Conservation (phyloP, 1,139 yeast species). For the Blastobotrys raffinosifermentans region DNA sequence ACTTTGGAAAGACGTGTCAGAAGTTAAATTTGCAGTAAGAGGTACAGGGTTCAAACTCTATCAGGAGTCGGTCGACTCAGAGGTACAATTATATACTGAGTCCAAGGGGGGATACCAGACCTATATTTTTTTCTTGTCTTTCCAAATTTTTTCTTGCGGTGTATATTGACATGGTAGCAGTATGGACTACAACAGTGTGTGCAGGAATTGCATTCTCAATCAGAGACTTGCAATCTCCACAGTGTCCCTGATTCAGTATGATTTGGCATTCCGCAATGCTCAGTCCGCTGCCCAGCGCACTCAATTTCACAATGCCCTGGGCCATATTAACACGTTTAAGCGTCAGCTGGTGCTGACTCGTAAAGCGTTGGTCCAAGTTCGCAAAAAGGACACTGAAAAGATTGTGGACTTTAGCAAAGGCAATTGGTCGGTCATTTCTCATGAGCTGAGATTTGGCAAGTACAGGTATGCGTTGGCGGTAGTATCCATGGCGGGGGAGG, state of each 20-base stretch:
- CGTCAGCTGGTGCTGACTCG: conserved; percentile 3
- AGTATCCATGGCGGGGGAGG: conserved; percentile 1
- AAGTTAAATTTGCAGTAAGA: too few relatives aligned
- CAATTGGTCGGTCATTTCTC: conserved; percentile 4
- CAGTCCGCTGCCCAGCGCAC: background rate
- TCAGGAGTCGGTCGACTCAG: too few relatives aligned
- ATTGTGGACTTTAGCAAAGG: background rate
- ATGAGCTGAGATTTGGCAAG: conserved; percentile 5
- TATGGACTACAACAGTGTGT: background rate
- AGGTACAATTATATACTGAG: too few relatives aligned
- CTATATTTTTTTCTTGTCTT: too few relatives aligned
- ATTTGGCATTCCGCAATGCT: conserved; percentile 1
- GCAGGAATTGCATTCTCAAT: conserved; percentile 3
- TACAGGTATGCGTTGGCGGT: conserved; percentile 1
- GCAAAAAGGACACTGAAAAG: background rate
- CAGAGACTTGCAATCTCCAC: background rate
- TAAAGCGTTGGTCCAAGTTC: conserved; percentile 2
- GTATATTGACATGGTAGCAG: too few relatives aligned
- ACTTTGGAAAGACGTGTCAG: too few relatives aligned
- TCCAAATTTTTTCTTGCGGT: too few relatives aligned
- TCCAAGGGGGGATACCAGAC: too few relatives aligned
- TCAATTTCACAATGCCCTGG: conserved; percentile 1
- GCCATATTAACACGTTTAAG: conserved; percentile 1
- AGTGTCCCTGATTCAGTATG: conserved; percentile 2
- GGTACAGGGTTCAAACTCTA: too few relatives aligned